These are phyloP conservation scores for Bryum argenteum DNA, from an alignment of 225 moss, liverwort and hornwort genomes.

Conservation along the genomic window DNA sequence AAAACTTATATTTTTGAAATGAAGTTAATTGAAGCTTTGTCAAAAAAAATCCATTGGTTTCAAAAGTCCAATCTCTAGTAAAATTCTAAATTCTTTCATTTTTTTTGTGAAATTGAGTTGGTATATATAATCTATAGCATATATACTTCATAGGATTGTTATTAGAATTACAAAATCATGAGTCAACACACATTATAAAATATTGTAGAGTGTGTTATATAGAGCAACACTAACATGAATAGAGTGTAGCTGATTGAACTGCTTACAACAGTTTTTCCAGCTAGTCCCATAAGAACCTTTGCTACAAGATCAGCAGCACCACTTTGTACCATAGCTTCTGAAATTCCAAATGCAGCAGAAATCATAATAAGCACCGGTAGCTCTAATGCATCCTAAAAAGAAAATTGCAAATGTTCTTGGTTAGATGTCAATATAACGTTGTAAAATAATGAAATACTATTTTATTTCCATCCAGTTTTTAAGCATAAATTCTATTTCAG, in stretches of 20 bases:
- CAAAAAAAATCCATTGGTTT: too few relatives aligned
- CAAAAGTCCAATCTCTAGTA: too few relatives aligned
- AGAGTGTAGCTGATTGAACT: slow-evolving; percentile 52
- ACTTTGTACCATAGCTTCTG: slow-evolving; percentile 96
- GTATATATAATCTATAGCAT: too few relatives aligned
- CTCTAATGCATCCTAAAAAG: slow-evolving; percentile 74
- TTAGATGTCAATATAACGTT: too few relatives aligned
- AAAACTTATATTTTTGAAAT: too few relatives aligned
- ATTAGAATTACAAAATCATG: background rate
- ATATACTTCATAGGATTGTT: too few relatives aligned
- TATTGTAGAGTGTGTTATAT: slow-evolving; percentile 37
- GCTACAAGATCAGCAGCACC: slow-evolving; percentile 88
- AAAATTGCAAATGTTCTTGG: fast-evolving
- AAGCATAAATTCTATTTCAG: background rate
- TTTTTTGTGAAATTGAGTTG: too few relatives aligned
- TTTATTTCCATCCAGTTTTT: too few relatives aligned
- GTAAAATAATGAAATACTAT: background rate
- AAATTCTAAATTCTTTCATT: too few relatives aligned
- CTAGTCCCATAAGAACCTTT: slow-evolving; percentile 84
- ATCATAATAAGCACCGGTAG: slow-evolving; percentile 95
- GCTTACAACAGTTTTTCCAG: slow-evolving; percentile 90
- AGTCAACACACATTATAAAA: background rate
- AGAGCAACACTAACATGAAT: slow-evolving; percentile 62
- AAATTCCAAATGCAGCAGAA: slow-evolving; percentile 90
- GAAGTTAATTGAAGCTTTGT: too few relatives aligned